phyloP scores from a whole-genome alignment of 352 stramenopile species.

The Globisporangium lucens region DNA sequence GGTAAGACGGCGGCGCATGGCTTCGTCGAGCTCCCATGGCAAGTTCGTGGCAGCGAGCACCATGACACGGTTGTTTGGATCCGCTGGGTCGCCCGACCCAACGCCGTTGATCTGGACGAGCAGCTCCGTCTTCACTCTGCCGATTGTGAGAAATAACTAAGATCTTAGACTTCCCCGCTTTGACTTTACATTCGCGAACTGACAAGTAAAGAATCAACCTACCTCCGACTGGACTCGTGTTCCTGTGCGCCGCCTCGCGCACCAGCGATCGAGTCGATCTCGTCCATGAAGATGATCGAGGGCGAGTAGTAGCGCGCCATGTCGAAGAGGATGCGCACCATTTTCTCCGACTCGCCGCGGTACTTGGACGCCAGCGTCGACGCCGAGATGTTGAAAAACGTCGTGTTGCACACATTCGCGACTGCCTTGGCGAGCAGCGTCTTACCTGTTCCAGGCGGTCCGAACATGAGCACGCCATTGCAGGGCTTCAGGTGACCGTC shows the following conservation, averaged over 20 bases:
- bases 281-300: constrained; percentile 98
- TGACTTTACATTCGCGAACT: background rate
- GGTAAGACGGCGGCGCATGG: constrained; percentile 92
- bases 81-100: constrained; percentile 14
- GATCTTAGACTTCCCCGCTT: no score
- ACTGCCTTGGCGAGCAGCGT: constrained; percentile 89
- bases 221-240: constrained; percentile 83
- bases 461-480: constrained; percentile 85
- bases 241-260: constrained; percentile 71
- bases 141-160: background rate
- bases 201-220: background rate
- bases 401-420: constrained; percentile 94
- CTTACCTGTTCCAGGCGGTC: constrained; percentile 88
- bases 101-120: constrained; percentile 98
- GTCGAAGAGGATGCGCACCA: constrained; percentile 97
- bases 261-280: constrained; percentile 94
- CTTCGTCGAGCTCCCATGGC: constrained; percentile 96
- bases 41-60: constrained; percentile 96
- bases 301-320: constrained; percentile 97
- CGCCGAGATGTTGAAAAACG: constrained; percentile 97
- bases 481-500: constrained; percentile 77
- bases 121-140: constrained; percentile 96
- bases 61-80: constrained; percentile 66
- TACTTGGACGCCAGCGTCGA: constrained; percentile 93
- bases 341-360: constrained; percentile 94